Conservation (phyloP, 768 basidiomycete genomes). For the Daedalea quercina region DNA sequence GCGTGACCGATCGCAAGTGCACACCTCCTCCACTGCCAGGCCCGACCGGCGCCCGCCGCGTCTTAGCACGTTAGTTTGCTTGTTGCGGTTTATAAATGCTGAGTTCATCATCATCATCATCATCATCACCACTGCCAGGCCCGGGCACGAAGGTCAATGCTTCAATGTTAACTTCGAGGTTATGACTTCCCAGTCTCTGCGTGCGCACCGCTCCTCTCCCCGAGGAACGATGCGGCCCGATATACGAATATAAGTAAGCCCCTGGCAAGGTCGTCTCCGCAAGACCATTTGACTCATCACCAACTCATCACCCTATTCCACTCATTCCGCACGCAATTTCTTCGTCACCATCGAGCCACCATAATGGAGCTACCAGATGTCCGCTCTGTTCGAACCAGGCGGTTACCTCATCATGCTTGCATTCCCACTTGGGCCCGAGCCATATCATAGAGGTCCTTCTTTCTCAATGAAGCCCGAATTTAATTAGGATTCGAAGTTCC, state of each 20-base stretch:
- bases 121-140: constrained; percentile 40
- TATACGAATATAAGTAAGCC: constrained; percentile 59
- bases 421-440: constrained; percentile 43
- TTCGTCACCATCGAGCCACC: constrained; percentile 65
- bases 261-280: too few relatives aligned
- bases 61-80: too few relatives aligned
- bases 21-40: too few relatives aligned
- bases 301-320: too few relatives aligned
- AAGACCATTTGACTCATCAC: too few relatives aligned
- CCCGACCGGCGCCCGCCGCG: too few relatives aligned
- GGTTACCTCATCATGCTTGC: constrained; percentile 56
- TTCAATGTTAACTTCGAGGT: constrained; percentile 34
- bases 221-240: constrained; percentile 39
- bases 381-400: constrained; percentile 48
- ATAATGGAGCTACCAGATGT: constrained; percentile 55
- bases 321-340: constrained; percentile 47
- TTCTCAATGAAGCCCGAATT: constrained; percentile 52
- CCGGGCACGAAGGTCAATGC: constrained; percentile 31
- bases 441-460: constrained; percentile 48
- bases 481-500: constrained; percentile 47
- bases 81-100: neutral
- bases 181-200: constrained; percentile 65
- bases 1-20: too few relatives aligned
- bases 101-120: constrained; percentile 17
- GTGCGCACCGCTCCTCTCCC: constrained; percentile 25